phyloP scores from a whole-genome alignment of 139 green algal genomes.

The Closterium sp. region DNA sequence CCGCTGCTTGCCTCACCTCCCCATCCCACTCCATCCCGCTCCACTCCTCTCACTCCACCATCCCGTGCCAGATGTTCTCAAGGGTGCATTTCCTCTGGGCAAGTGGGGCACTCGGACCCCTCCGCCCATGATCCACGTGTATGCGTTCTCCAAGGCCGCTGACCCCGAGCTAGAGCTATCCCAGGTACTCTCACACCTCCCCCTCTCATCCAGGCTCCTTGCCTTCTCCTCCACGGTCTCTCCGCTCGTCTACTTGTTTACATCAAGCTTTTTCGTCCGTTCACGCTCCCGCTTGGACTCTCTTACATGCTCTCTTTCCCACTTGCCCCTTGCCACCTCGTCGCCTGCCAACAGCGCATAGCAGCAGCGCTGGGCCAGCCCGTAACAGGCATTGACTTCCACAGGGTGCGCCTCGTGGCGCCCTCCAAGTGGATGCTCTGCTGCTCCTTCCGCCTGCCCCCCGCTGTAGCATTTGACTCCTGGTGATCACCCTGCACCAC shows the following conservation, averaged over 20 bases:
- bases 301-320: not conserved
- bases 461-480: not conserved
- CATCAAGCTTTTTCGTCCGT: too few relatives aligned
- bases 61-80: not conserved
- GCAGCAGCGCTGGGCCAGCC: not conserved
- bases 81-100: not conserved
- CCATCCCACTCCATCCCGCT: not conserved
- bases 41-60: not conserved
- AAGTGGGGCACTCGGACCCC: not conserved
- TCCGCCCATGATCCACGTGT: constrained; percentile 3
- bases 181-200: not conserved
- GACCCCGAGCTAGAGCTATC: constrained; percentile 12
- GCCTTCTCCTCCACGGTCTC: not conserved
- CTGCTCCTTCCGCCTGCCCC: constrained; percentile 8
- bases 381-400: not conserved
- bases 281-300: not conserved
- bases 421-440: constrained; percentile 21
- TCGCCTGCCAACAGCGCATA: not conserved
- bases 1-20: not conserved
- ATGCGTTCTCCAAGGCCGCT: constrained; percentile 22
- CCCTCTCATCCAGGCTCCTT: not conserved
- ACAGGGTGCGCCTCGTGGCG: constrained; percentile 20
- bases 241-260: too few relatives aligned
- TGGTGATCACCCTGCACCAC: not conserved
- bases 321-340: not conserved